Evolutionary conservation across 768 basidiomycete species (phyloP), one percentile per base, ranked within the genome.

Genomic region (Chiua virens): DNA sequence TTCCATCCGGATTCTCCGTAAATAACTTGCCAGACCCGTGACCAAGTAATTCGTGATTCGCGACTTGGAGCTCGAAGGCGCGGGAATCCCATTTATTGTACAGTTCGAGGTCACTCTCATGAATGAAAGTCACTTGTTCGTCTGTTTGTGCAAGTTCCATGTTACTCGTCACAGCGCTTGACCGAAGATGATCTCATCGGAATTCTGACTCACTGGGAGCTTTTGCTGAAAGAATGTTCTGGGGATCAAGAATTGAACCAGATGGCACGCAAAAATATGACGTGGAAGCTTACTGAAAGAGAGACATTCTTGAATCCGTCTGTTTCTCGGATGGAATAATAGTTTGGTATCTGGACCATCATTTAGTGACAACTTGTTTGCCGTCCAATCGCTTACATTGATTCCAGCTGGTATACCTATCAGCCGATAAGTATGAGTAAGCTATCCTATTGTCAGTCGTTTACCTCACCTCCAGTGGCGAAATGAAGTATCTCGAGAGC

Each of bases 281-380:
- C 17, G 32, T 4, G 34, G 34, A n/a, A 18, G n/a, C 85, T 54
- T 67, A 87, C 87, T 2, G 86, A 82, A 23, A 93, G 77, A 0
- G 87, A 89, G 35, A 94, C 92, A 59, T 94, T 94, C 74, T 94
- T 94, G 73, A 93, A 94, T 0, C 92, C 92, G 32, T 77, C 75
- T 4, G 82, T 78, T 64, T 90, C 92, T 38, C 92, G 80, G 54
- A 94, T 80, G 52, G 91, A 82, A 60, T 91, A 92, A 59, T 92
- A 92, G 60, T 91, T 91, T 80, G 87, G 86, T 62, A 88, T 89
- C 83, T 88, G 53, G 20, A 39, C 28, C 34, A 45, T 42, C n/a
- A 38, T 38, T 53, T 21, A 37, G 42, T 20, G 18, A 34, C 30
- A 42, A 43, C 21, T 21, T 25, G 9, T 17, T 13, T n/a, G 6